phyloP scores from a whole-genome alignment of 2,329 filamentous ascomycete genomes.

The Fusarium beomiforme region DNA sequence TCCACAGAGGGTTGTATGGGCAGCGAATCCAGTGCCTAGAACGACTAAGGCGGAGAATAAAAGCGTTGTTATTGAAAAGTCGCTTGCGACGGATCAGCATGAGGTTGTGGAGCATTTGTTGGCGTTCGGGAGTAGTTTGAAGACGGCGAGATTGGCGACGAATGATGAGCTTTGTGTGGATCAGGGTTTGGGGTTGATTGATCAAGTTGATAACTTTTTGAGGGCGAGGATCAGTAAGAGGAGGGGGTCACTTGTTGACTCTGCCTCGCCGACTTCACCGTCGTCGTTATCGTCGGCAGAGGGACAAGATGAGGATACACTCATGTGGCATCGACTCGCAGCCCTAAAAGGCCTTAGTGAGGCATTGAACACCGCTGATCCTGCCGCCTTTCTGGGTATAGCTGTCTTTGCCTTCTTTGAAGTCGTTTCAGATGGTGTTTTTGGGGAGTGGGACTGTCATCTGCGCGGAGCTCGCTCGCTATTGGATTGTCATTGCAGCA shows the following conservation, averaged over 20 bases:
- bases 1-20: slow-evolving; percentile 47
- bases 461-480: slow-evolving; percentile 52
- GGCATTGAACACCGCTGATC: slow-evolving; percentile 52
- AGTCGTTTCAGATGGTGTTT: slow-evolving; percentile 53
- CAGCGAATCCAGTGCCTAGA: slow-evolving; percentile 7
- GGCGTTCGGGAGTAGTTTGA: slow-evolving; percentile 41
- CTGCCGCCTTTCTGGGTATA: slow-evolving; percentile 55
- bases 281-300: background rate
- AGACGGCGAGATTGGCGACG: slow-evolving; percentile 8
- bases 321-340: slow-evolving; percentile 43
- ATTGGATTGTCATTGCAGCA: slow-evolving; percentile 52
- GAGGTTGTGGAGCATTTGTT: slow-evolving; percentile 28
- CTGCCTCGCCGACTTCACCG: background rate
- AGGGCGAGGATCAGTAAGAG: slow-evolving; percentile 37
- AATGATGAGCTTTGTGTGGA: slow-evolving; percentile 3
- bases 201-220: slow-evolving; percentile 41
- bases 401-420: slow-evolving; percentile 57
- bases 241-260: background rate
- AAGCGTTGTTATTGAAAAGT: background rate
- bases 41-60: background rate
- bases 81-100: background rate
- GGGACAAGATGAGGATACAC: background rate
- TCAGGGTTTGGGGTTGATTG: slow-evolving; percentile 37
- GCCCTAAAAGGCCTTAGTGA: slow-evolving; percentile 51
- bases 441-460: slow-evolving; percentile 52